Conservation (phyloP, 306 rosid species). For the Vachellia collinsii region DNA sequence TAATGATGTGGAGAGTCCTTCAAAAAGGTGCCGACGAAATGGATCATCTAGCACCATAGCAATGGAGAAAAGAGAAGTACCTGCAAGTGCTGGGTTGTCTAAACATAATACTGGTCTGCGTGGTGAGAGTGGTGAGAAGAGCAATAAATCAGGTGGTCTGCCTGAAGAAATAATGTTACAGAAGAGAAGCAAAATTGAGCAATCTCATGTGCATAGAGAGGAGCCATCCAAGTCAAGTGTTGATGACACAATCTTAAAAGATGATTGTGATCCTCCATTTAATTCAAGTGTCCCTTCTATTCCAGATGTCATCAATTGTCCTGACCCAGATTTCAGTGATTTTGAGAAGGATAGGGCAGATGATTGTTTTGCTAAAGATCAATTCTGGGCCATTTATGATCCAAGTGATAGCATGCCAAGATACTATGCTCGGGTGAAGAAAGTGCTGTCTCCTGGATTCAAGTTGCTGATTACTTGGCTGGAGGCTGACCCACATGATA, state of each 20-base stretch:
- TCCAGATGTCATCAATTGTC: constrained; percentile 34
- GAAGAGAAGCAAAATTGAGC: constrained; percentile 41
- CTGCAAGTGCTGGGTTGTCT: constrained; percentile 35
- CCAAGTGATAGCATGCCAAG: constrained; percentile 74
- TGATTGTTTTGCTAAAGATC: constrained; percentile 56
- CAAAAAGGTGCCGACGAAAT: constrained; percentile 47
- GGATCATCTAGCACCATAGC: constrained; percentile 35
- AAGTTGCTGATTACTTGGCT: constrained; percentile 74
- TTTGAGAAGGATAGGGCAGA: constrained; percentile 62
- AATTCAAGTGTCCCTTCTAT: constrained; percentile 38
- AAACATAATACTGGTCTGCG: constrained; percentile 19
- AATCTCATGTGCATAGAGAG: constrained; percentile 32
- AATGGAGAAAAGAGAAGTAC: constrained; percentile 40
- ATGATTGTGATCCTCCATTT: constrained; percentile 26
- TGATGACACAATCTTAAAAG: constrained; percentile 35
- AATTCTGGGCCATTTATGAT: constrained; percentile 84
- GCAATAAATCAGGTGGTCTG: constrained; percentile 21
- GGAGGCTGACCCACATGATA: constrained; percentile 59
- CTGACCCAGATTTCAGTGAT: constrained; percentile 77
- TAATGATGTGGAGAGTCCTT: constrained; percentile 45
- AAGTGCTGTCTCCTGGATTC: constrained; percentile 65
- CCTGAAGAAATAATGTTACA: constrained; percentile 39
- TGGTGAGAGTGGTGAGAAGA: constrained; percentile 35
- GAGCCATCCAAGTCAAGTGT: constrained; percentile 44
- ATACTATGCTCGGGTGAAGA: constrained; percentile 72